These are phyloP conservation scores for Cyberlindnera mrakii DNA, from an alignment of 805 yeast genomes.

Conservation along the genomic window DNA sequence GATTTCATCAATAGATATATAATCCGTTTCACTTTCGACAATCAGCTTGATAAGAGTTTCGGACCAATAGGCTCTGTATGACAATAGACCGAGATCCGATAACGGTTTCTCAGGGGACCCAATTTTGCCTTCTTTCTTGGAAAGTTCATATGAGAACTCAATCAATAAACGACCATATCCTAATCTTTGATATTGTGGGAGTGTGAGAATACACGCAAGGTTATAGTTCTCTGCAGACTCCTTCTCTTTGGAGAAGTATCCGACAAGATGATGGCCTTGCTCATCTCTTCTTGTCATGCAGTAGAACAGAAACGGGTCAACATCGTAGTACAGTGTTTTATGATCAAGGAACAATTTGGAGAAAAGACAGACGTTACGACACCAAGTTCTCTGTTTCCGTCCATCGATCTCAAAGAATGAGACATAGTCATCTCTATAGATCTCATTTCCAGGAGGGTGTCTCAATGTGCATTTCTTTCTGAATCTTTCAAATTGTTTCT, in stretches of 20 bases:
- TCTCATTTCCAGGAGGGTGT: slow-evolving; percentile 98
- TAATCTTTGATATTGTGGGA: slow-evolving; percentile 93
- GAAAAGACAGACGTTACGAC: slow-evolving; percentile 88
- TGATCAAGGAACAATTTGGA: slow-evolving; percentile 90
- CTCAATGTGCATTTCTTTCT: slow-evolving; percentile 79
- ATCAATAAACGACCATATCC: slow-evolving; percentile 91
- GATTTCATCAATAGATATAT: slow-evolving; percentile 82
- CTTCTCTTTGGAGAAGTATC: slow-evolving; percentile 94
- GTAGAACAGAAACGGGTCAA: slow-evolving; percentile 93
- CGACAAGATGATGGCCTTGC: slow-evolving; percentile 91
- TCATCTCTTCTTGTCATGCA: slow-evolving; percentile 91
- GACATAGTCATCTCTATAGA: slow-evolving; percentile 86
- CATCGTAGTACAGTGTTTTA: slow-evolving; percentile 94
- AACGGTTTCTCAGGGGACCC: slow-evolving; percentile 98
- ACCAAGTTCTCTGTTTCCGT: slow-evolving; percentile 92
- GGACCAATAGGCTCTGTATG: slow-evolving; percentile 96
- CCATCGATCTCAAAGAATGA: slow-evolving; percentile 98
- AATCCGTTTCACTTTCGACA: slow-evolving; percentile 48
- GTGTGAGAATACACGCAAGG: slow-evolving; percentile 92
- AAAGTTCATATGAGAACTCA: slow-evolving; percentile 88
- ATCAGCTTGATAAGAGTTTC: slow-evolving; percentile 75
- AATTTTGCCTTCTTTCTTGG: slow-evolving; percentile 79
- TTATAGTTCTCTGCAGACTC: slow-evolving; percentile 93
- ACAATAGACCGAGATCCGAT: slow-evolving; percentile 86
- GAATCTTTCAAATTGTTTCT: slow-evolving; percentile 88